These are phyloP conservation scores for Narthecium ossifragum DNA, from an alignment of 106 monocot genomes.

Conservation along the genomic window DNA sequence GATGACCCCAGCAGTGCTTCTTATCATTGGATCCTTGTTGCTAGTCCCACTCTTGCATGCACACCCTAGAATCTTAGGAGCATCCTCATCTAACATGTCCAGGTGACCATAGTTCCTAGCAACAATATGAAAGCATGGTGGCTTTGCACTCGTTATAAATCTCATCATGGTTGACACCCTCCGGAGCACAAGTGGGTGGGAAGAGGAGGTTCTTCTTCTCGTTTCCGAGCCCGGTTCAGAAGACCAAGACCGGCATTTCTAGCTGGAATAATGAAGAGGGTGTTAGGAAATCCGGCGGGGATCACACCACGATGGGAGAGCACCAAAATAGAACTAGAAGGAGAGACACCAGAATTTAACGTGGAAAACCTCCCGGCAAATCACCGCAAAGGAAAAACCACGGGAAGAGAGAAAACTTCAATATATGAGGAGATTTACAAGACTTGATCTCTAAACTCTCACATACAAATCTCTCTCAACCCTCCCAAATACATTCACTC, in stretches of 20 bases:
- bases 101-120: constrained; percentile 26
- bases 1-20: constrained; percentile 13
- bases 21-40: constrained; percentile 33
- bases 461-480: too few relatives aligned
- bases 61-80: constrained; percentile 14
- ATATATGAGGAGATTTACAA: too few relatives aligned
- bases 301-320: too few relatives aligned
- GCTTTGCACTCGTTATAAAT: constrained; percentile 30
- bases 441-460: too few relatives aligned
- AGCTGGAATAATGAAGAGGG: constrained; percentile 24
- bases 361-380: too few relatives aligned
- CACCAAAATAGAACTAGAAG: too few relatives aligned
- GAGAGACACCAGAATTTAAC: too few relatives aligned
- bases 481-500: too few relatives aligned
- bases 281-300: too few relatives aligned
- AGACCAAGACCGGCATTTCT: constrained; percentile 23
- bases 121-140: constrained; percentile 27
- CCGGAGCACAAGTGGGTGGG: constrained; percentile 30
- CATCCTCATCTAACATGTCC: constrained; percentile 27
- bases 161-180: constrained; percentile 29
- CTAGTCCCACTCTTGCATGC: constrained; percentile 16
- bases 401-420: too few relatives aligned
- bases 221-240: constrained; percentile 28
- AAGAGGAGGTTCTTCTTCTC: constrained; percentile 10
- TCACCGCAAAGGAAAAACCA: too few relatives aligned